phyloP scores from a whole-genome alignment of 2,329 filamentous ascomycete species.

The Fusarium sambucinum region DNA sequence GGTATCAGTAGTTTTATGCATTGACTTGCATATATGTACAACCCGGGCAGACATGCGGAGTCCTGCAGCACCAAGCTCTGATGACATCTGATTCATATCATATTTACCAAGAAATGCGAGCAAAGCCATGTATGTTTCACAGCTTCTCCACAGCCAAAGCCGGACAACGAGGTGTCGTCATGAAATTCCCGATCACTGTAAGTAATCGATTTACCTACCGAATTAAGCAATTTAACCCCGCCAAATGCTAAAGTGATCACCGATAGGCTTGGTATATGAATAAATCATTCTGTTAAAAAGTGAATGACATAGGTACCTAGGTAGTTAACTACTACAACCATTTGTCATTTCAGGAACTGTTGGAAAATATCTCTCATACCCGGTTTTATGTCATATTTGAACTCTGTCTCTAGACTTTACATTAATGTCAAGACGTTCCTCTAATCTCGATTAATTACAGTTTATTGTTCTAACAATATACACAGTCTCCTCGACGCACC shows the following conservation, averaged over 20 bases:
- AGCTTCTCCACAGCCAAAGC: conserved; percentile 23
- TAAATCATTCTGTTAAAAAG: conserved; percentile 10
- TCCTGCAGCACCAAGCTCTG: not conserved
- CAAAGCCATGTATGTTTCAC: conserved; percentile 7
- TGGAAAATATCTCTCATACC: not conserved
- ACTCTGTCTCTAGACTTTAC: not conserved
- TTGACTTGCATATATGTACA: not conserved
- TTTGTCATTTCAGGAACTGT: not conserved
- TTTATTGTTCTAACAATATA: not conserved
- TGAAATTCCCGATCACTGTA: conserved; percentile 13
- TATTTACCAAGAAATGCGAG: conserved; percentile 7
- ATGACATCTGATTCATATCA: conserved; percentile 3
- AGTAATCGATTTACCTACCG: not conserved
- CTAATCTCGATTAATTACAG: not conserved
- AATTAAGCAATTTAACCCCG: conserved; percentile 20
- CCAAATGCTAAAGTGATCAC: conserved; percentile 29
- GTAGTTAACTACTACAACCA: not conserved
- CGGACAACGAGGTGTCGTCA: conserved; percentile 17
- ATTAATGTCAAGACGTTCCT: not conserved
- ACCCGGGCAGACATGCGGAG: not conserved
- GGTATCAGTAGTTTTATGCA: not conserved
- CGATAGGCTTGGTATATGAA: not conserved
- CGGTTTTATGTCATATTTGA: no score
- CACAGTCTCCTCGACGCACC: not conserved
- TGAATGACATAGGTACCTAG: conserved; percentile 1